Base-by-base conservation (phyloP, 2,329 filamentous ascomycete species). In the Metarhizium humberi region DNA sequence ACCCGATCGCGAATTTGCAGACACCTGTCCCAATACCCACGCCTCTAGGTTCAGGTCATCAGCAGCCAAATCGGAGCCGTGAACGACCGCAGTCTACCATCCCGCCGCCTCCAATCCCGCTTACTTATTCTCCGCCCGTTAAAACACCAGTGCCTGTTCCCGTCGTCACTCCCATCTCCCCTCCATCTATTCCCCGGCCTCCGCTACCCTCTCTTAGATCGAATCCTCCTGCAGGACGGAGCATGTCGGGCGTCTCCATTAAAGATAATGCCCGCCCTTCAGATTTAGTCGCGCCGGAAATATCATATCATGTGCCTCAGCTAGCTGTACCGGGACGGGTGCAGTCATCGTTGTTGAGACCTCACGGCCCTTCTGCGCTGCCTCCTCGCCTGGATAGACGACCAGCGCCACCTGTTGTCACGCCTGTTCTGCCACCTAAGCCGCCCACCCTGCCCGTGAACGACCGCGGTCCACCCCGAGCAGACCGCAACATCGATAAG, bases 401-500 rank as follows among this genome's bases (percentile, higher is more conserved):
- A 7, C 62, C 66, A 14, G 59, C 60, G 25, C 61, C 65, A 13
- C 59, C 62, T 16, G 53, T 61, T 20, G 61, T 71, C 4, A 71
- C 69, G 25, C 67, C 69, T 16, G 64, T 71, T 7, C 66, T 61
- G 45, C 65, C 67, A 1, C 72, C 71, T 4, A 73, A 71, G 38
- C 71, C 68, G 11, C 63, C 67, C 6, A 58, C 59, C 13, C 53
- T 63, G 10, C 55, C 64, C 2, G 62, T 62, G 10, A 60, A 62
- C 14, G 62, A 68, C 40, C 71, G 69, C 32, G 64, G 69, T 1
- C 70, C 73, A 6, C 72, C 70, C 1, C 70, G 71, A 40, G 67
- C 77, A 10, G 85, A 87, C 62, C 87, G 88, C 56, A 96, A 95
- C 68, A 87, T 96, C 60, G 84, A 90, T 66, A 88, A 90, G 67